These are phyloP conservation scores for Marasmius oreades DNA, from an alignment of 1,284 basidiomycete genomes.

Conservation along the genomic window DNA sequence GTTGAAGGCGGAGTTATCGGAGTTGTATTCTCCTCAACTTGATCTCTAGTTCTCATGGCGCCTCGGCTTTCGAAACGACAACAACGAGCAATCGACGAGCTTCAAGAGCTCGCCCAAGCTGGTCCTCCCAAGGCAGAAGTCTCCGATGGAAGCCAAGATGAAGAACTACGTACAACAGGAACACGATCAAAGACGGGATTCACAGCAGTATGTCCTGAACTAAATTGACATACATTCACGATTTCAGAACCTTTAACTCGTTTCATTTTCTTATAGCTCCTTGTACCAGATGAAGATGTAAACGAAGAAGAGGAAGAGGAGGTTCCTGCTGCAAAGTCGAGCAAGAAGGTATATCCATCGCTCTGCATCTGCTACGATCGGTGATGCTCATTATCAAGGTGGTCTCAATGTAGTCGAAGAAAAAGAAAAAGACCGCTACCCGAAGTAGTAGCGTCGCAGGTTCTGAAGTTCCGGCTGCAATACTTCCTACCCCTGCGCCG, in stretches of 20 bases:
- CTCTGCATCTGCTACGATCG: background rate
- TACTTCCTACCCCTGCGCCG: constrained; percentile 4
- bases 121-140: constrained; percentile 21
- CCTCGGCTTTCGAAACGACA: constrained; percentile 82
- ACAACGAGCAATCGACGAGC: constrained; percentile 79
- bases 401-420: constrained; percentile 31
- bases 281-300: constrained; percentile 21
- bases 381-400: constrained; percentile 3
- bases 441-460: too few species aligned
- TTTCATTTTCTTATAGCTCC: constrained; percentile 20
- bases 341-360: constrained; percentile 28
- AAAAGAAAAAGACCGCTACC: constrained; percentile 30
- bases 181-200: constrained; percentile 36
- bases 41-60: constrained; percentile 41
- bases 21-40: too few species aligned
- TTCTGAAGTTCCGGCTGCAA: background rate
- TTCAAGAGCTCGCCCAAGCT: constrained; percentile 45
- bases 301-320: constrained; percentile 21
- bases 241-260: background rate
- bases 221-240: too few species aligned
- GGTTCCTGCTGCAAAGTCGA: constrained; percentile 22
- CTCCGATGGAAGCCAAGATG: constrained; percentile 25
- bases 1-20: too few species aligned
- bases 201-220: constrained; percentile 48
- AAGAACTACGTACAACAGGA: constrained; percentile 18